Percentiles rank a stretch among this genome's conserved stretches.
These are phyloP conservation scores for Cadophora sp. DNA, from an alignment of 2,329 filamentous ascomycete genomes.

Conservation along the genomic window DNA sequence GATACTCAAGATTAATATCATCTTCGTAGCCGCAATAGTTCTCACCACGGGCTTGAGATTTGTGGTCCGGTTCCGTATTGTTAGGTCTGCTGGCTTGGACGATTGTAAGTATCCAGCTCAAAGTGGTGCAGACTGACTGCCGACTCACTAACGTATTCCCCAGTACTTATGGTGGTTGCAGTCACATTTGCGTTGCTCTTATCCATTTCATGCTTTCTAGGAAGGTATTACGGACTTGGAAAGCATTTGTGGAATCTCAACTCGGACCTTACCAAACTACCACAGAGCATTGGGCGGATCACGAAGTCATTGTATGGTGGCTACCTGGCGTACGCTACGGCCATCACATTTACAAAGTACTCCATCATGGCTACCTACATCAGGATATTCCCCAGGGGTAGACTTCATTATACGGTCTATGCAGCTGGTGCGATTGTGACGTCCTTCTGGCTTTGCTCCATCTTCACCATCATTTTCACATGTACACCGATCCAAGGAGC, in stretches of 20 bases:
- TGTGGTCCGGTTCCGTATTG: conserved; percentile 26
- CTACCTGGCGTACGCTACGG: conserved; percentile 28
- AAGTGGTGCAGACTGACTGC: not conserved
- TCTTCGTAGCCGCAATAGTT: conserved; percentile 20
- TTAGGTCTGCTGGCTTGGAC: conserved; percentile 24
- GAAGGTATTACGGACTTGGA: conserved; percentile 26
- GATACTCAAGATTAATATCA: conserved; percentile 21
- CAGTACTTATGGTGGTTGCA: conserved; percentile 27
- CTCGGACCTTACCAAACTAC: conserved; percentile 9
- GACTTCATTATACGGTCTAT: conserved; percentile 18
- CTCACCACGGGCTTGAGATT: conserved; percentile 22
- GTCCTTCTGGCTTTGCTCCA: conserved; percentile 25
- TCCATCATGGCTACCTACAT: conserved; percentile 31
- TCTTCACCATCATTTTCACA: conserved; percentile 32
- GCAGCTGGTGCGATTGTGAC: conserved; percentile 17
- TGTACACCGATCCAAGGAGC: conserved; percentile 27
- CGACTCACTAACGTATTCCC: not conserved
- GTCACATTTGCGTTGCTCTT: conserved; percentile 25
- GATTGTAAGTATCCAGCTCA: conserved; percentile 21
- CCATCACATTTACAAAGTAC: conserved; percentile 31
- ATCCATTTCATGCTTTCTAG: conserved; percentile 24
- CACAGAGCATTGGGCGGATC: conserved; percentile 6
- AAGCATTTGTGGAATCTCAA: conserved; percentile 31
- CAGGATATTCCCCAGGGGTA: conserved; percentile 25
- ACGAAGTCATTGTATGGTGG: conserved; percentile 25